A percentile compares a stretch with the other conserved stretches of the same genome.
Evolutionary conservation across 805 yeast genomes (phyloP).

Genomic region (Yarrowia osloensis): DNA sequence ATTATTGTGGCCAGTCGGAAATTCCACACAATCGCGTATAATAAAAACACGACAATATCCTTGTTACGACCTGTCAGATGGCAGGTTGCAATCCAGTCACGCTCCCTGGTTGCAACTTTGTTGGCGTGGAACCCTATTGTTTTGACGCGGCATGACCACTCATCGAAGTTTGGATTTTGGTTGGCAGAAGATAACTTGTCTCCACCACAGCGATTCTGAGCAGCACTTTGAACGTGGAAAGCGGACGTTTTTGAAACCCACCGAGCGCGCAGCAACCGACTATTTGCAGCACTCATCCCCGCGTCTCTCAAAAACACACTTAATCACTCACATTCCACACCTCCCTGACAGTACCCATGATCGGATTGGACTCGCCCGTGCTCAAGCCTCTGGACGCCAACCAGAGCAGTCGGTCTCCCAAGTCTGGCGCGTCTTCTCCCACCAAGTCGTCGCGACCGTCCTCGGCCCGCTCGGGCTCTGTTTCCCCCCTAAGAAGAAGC

Average conservation of each 20-base stretch:
- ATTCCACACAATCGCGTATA: background rate
- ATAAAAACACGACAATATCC: background rate
- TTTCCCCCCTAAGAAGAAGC: conserved; percentile 7
- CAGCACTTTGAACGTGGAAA: conserved; percentile 1
- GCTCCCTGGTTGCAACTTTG: conserved; percentile 20
- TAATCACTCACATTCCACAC: conserved; percentile 16
- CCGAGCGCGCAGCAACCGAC: background rate
- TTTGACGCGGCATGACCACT: conserved; percentile 20
- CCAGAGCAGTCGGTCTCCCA: conserved; percentile 22
- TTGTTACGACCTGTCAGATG: too few relatives aligned
- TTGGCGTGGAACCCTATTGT: conserved; percentile 16
- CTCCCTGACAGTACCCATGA: too few relatives aligned
- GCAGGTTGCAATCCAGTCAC: conserved; percentile 14
- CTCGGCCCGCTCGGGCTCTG: conserved; percentile 16
- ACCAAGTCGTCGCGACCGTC: conserved; percentile 3
- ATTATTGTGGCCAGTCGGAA: background rate
- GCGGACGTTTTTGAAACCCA: background rate
- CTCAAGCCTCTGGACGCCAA: conserved; percentile 24
- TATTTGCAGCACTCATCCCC: background rate
- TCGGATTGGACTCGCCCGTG: conserved; percentile 27
- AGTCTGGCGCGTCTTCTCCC: conserved; percentile 20
- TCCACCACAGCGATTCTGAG: background rate
- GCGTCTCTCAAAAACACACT: background rate
- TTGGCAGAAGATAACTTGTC: background rate
- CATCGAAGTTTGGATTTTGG: conserved; percentile 4